Conservation (phyloP, 306 rosid genomes). For the Cyamopsis tetragonoloba region DNA sequence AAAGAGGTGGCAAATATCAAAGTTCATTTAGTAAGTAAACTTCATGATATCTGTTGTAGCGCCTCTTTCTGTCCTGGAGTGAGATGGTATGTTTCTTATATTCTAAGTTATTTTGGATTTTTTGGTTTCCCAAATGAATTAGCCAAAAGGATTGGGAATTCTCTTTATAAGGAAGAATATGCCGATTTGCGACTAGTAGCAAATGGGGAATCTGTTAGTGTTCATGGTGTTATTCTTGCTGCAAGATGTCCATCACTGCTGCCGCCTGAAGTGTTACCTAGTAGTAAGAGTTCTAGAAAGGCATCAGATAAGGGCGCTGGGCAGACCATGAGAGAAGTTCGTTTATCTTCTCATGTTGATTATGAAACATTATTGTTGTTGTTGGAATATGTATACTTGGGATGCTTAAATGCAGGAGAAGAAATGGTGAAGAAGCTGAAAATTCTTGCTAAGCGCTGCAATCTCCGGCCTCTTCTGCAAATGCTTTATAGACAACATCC, state of each 20-base stretch:
- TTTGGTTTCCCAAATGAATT: conserved; percentile 82
- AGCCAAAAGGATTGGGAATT: conserved; percentile 57
- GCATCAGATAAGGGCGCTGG: conserved; percentile 10
- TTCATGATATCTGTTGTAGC: conserved; percentile 46
- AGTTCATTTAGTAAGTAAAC: conserved; percentile 46
- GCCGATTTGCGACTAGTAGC: conserved; percentile 53
- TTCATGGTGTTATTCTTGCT: conserved; percentile 74
- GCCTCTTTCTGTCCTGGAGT: conserved; percentile 51
- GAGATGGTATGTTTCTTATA: conserved; percentile 67
- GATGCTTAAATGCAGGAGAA: conserved; percentile 54
- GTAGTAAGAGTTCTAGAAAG: conserved; percentile 20
- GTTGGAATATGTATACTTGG: conserved; percentile 67
- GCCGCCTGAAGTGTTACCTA: conserved; percentile 39
- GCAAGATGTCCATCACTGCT: conserved; percentile 66
- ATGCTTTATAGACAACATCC: conserved; percentile 61
- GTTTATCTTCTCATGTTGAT: conserved; percentile 67
- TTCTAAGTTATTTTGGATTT: conserved; percentile 59
- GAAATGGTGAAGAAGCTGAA: conserved; percentile 58
- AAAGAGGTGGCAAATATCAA: conserved; percentile 28
- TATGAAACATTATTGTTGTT: conserved; percentile 53
- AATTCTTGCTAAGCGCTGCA: conserved; percentile 70
- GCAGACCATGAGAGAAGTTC: conserved; percentile 44
- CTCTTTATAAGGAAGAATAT: conserved; percentile 48
- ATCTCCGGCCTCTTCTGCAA: conserved; percentile 54
- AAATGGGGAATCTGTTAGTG: conserved; percentile 48